These are phyloP conservation scores for Coemansia sp. DNA, from an alignment of 192 early-diverging fungal species.

Conservation along the genomic window DNA sequence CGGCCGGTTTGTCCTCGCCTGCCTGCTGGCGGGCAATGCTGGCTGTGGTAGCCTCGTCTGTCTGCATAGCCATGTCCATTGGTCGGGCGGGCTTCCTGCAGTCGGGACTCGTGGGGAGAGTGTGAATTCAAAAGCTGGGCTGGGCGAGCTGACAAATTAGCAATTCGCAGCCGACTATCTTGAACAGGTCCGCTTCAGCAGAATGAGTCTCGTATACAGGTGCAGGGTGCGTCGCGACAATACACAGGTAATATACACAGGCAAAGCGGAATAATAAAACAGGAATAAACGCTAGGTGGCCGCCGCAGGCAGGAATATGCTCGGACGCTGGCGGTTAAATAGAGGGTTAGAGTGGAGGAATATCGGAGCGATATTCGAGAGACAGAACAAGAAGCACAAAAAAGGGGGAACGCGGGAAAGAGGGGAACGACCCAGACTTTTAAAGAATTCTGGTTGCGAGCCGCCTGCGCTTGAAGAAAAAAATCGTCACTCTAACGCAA, in stretches of 20 bases:
- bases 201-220: background rate
- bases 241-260: constrained; percentile 4
- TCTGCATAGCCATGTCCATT: background rate
- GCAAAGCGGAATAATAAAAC: background rate
- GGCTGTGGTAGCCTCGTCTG: background rate
- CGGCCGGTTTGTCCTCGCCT: too few relatives aligned
- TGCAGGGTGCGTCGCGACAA: background rate
- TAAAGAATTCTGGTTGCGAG: background rate
- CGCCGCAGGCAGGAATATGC: background rate
- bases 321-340: background rate
- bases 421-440: background rate
- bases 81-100: too few relatives aligned
- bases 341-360: background rate
- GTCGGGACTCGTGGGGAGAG: too few relatives aligned
- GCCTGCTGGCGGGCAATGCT: constrained; percentile 1
- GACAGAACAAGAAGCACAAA: background rate
- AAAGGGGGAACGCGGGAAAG: background rate
- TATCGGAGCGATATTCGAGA: background rate
- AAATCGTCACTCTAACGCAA: background rate
- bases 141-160: too few relatives aligned
- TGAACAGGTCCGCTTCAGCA: too few relatives aligned
- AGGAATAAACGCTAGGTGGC: background rate
- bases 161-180: too few relatives aligned
- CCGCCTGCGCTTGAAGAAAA: too few relatives aligned
- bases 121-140: too few relatives aligned